phyloP scores from a whole-genome alignment of 2,329 filamentous ascomycete genomes.

The Tolypocladium cylindrosporum region DNA sequence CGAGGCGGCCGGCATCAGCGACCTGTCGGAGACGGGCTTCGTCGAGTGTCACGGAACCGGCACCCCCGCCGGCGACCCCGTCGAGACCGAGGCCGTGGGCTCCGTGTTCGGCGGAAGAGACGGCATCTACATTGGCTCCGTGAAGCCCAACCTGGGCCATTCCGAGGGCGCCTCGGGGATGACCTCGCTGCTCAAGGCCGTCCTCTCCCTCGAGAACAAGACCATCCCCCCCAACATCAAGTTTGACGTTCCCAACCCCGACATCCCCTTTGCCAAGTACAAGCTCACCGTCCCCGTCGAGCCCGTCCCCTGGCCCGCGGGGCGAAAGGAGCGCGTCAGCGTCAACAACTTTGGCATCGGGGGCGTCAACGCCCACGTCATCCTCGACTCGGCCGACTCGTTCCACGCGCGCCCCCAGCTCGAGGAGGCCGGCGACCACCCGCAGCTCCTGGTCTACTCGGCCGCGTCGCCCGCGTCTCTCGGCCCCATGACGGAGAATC shows the following conservation, averaged over 20 bases:
- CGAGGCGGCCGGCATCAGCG: conserved; percentile 6
- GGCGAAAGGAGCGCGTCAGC: conserved; percentile 11
- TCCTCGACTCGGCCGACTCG: not conserved
- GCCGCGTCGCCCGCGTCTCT: not conserved
- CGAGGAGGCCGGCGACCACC: not conserved
- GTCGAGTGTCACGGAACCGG: conserved; percentile 18
- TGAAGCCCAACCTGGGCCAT: conserved; percentile 21
- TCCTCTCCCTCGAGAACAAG: conserved; percentile 14
- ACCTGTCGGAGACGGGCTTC: conserved; percentile 5
- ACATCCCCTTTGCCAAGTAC: too few relatives aligned
- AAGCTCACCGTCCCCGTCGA: too few relatives aligned
- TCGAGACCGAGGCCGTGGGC: conserved; percentile 13
- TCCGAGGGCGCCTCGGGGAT: conserved; percentile 16
- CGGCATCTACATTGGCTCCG: conserved; percentile 10
- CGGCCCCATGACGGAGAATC: not conserved
- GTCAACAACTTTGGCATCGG: conserved; percentile 35
- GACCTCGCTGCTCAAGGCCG: conserved; percentile 15
- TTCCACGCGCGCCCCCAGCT: too few relatives aligned
- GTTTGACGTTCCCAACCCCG: too few relatives aligned
- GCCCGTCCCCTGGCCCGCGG: too few relatives aligned
- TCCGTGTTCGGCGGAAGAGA: too few relatives aligned
- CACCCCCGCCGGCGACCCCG: conserved; percentile 27
- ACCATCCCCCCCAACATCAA: conserved; percentile 7
- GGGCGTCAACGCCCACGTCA: conserved; percentile 23
- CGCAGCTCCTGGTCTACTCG: not conserved